These are phyloP conservation scores for Cyclostephanos tholiformis DNA, from an alignment of 108 stramenopile genomes.

Conservation along the genomic window DNA sequence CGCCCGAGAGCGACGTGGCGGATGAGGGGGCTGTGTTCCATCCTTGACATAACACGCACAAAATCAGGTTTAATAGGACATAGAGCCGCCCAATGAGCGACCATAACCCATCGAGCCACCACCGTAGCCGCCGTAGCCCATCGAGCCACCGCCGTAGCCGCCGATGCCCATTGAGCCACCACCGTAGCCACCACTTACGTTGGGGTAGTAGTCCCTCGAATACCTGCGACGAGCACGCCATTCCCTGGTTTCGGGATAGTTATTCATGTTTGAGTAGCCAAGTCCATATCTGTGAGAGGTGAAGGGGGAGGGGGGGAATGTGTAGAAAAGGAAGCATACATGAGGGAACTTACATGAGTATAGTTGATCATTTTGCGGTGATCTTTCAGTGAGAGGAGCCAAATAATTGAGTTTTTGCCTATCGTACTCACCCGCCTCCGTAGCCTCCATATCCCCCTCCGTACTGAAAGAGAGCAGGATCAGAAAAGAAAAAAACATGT, in stretches of 20 bases:
- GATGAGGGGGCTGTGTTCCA: too few species aligned
- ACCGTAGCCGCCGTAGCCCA: background rate
- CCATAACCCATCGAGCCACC: background rate
- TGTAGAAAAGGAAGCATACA: background rate
- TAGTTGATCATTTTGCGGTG: background rate
- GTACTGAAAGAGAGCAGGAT: constrained; percentile 12
- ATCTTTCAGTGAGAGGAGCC: background rate
- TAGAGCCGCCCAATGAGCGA: background rate
- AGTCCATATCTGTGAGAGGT: constrained; percentile 18
- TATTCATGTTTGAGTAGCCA: constrained; percentile 48
- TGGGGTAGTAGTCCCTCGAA: constrained; percentile 36
- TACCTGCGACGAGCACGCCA: constrained; percentile 42
- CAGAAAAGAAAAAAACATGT: background rate
- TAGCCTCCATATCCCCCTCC: constrained; percentile 13
- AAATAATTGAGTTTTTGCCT: constrained; percentile 7
- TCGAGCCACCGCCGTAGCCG: background rate
- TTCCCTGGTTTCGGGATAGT: constrained; percentile 44
- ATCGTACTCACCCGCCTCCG: constrained; percentile 15
- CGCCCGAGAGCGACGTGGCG: too few species aligned
- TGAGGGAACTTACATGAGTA: constrained; percentile 15
- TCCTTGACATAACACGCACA: background rate
- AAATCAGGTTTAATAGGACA: background rate
- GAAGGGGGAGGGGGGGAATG: background rate
- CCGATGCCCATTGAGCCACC: background rate
- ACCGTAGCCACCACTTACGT: constrained; percentile 16